Evolutionary conservation across 2,329 filamentous ascomycete genomes (phyloP).

Genomic region (Thermothelomyces thermophilus): DNA sequence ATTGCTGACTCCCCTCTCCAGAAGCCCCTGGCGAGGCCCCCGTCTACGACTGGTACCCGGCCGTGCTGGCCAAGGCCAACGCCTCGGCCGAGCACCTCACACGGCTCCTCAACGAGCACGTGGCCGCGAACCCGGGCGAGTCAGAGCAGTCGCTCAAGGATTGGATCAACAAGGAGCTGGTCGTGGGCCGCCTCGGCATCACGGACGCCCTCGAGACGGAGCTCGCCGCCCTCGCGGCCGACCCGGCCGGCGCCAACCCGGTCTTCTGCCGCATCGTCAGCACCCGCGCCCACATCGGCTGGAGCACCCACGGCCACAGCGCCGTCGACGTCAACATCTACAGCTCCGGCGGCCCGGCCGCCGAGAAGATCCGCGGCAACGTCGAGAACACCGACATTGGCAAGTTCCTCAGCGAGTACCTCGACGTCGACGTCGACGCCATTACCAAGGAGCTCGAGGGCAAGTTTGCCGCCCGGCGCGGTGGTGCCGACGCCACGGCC

Average conservation of each 20-base stretch:
- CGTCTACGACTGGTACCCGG: conserved; percentile 71
- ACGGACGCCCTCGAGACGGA: conserved; percentile 65
- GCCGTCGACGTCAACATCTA: conserved; percentile 97
- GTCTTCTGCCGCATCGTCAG: conserved; percentile 81
- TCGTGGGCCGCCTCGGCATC: conserved; percentile 69
- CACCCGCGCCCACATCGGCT: conserved; percentile 80
- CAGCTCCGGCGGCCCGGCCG: conserved; percentile 61
- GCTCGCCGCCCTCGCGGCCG: conserved; percentile 56
- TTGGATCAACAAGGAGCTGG: conserved; percentile 63
- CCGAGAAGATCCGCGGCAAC: conserved; percentile 67
- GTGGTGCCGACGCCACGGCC: too few relatives aligned
- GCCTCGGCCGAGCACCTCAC: conserved; percentile 69
- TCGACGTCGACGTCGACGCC: conserved; percentile 69
- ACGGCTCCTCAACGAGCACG: conserved; percentile 52
- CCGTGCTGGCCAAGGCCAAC: conserved; percentile 67
- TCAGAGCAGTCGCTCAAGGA: conserved; percentile 37
- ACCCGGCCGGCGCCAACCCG: conserved; percentile 46
- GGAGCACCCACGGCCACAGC: conserved; percentile 89
- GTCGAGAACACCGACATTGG: conserved; percentile 94
- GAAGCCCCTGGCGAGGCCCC: conserved; percentile 47
- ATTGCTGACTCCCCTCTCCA: conserved; percentile 29
- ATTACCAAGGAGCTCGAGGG: conserved; percentile 70
- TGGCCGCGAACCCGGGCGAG: conserved; percentile 35
- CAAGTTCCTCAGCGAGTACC: conserved; percentile 69
- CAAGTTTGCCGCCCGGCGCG: conserved; percentile 34